Percentiles rank a stretch among this genome's conserved stretches.
phyloP scores from a whole-genome alignment of 129 eudicot genomes.

The Flaveria bidentis region DNA sequence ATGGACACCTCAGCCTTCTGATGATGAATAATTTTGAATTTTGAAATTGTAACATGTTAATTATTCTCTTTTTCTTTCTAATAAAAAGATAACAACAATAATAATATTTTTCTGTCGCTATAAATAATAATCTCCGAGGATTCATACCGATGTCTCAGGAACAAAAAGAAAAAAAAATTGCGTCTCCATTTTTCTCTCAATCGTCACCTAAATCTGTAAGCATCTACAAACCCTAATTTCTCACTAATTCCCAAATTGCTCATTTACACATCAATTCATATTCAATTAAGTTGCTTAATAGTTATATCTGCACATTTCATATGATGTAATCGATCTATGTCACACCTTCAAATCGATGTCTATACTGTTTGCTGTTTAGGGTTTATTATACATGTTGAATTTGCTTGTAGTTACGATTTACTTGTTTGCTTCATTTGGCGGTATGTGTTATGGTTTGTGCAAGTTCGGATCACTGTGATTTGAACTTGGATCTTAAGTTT shows the following conservation, averaged over 20 bases:
- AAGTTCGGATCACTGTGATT: constrained; percentile 37
- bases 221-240: constrained; percentile 34
- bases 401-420: constrained; percentile 18
- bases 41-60: neutral
- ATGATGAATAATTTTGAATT: neutral
- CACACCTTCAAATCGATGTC: constrained; percentile 14
- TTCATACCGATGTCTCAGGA: constrained; percentile 47
- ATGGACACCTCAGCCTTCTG: neutral
- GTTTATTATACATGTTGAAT: constrained; percentile 17
- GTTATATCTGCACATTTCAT: constrained; percentile 18
- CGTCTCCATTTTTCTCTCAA: neutral
- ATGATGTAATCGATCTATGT: constrained; percentile 23
- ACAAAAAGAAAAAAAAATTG: constrained; percentile 16
- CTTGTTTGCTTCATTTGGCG: constrained; percentile 6
- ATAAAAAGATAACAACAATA: neutral
- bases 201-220: constrained; percentile 41
- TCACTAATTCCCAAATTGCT: neutral
- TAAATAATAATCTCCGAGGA: constrained; percentile 21
- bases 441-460: constrained; percentile 4
- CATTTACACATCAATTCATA: neutral
- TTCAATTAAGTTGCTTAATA: constrained; percentile 5
- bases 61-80: neutral
- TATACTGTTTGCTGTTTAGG: constrained; percentile 12
- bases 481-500: constrained; percentile 29
- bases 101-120: constrained; percentile 23